Conservation (phyloP, 2,329 filamentous ascomycete genomes). For the Ophiosphaerella narmari region DNA sequence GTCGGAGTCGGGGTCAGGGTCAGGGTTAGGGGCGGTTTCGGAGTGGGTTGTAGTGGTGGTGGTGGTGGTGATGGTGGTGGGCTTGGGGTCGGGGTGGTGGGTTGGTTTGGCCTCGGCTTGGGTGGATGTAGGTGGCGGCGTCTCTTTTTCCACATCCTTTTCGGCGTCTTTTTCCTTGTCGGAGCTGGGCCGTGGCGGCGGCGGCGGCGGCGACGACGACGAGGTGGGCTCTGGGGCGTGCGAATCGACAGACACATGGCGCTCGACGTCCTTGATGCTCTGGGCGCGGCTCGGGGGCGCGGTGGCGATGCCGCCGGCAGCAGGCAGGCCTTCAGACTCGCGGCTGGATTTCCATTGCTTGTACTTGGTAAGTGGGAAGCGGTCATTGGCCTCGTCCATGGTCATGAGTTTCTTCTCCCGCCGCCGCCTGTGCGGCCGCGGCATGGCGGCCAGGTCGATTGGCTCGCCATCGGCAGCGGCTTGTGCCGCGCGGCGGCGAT, state of each 20-base stretch:
- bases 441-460: constrained; percentile 85
- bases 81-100: constrained; percentile 25
- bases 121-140: constrained; percentile 10
- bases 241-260: constrained; percentile 30
- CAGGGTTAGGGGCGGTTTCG: too few relatives aligned
- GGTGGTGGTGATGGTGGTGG: constrained; percentile 3
- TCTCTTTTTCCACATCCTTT: constrained; percentile 27
- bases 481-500: constrained; percentile 84
- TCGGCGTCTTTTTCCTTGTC: constrained; percentile 17
- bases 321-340: constrained; percentile 80
- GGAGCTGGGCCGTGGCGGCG: constrained; percentile 25
- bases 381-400: constrained; percentile 98
- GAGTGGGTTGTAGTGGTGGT: neutral
- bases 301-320: constrained; percentile 76
- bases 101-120: constrained; percentile 30
- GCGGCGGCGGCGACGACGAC: constrained; percentile 17
- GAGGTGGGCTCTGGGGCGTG: neutral
- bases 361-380: constrained; percentile 95
- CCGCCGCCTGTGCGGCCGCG: constrained; percentile 79
- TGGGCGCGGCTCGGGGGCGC: constrained; percentile 72
- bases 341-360: constrained; percentile 89
- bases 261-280: constrained; percentile 71
- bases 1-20: constrained; percentile 49
- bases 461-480: constrained; percentile 76
- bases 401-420: constrained; percentile 99